These are phyloP conservation scores for Saussurea involucrata DNA, from an alignment of 129 eudicot genomes.

Conservation along the genomic window DNA sequence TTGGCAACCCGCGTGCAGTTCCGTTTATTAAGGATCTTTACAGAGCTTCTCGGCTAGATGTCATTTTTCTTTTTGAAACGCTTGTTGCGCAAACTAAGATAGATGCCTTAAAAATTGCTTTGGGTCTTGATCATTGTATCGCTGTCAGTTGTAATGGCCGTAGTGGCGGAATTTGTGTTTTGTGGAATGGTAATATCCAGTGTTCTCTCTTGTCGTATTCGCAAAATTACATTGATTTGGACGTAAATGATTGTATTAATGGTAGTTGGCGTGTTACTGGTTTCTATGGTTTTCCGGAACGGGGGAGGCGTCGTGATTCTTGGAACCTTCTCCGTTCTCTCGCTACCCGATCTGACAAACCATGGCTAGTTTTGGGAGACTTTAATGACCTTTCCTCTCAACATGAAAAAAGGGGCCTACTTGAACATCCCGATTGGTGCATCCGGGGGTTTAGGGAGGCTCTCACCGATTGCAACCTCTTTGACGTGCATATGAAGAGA, in stretches of 20 bases:
- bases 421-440: not conserved
- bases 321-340: not conserved
- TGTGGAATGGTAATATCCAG: not conserved
- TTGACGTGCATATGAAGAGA: not conserved
- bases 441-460: not conserved
- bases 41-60: not conserved
- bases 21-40: not conserved
- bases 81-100: too few species aligned
- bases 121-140: too few species aligned
- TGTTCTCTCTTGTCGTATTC: not conserved
- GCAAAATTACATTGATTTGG: not conserved
- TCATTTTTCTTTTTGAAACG: not conserved
- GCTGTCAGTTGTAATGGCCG: too few species aligned
- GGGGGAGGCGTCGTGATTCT: not conserved
- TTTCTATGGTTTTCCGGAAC: not conserved
- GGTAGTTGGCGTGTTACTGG: not conserved
- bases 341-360: not conserved
- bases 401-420: too few species aligned
- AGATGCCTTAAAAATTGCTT: too few species aligned
- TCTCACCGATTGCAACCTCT: not conserved
- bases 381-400: too few species aligned
- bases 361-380: not conserved
- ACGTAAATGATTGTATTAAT: not conserved
- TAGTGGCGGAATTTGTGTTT: not conserved
- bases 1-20: not conserved